Conservation (phyloP, 2,329 filamentous ascomycete species). For the Daldinia eschscholtzii region DNA sequence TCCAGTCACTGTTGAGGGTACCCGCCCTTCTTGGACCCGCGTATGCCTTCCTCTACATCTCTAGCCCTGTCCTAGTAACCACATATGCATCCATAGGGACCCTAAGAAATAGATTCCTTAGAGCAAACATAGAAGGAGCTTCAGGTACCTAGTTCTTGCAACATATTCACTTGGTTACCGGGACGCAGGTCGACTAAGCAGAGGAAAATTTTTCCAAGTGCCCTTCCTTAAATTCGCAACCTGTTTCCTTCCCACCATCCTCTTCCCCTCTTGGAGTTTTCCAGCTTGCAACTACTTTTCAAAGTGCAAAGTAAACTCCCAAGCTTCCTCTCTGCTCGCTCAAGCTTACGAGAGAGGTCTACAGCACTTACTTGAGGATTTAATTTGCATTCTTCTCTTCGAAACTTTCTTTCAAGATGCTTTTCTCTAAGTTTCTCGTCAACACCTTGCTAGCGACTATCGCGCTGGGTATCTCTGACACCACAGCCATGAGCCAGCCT, state of each 20-base stretch:
- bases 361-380: background rate
- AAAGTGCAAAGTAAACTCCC: background rate
- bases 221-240: background rate
- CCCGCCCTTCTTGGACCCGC: background rate
- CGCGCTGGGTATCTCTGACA: background rate
- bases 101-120: slow-evolving; percentile 1
- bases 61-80: background rate
- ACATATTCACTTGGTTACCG: background rate
- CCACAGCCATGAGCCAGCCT: background rate
- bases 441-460: background rate
- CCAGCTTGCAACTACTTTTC: background rate
- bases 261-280: background rate
- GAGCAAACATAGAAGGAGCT: background rate
- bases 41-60: background rate
- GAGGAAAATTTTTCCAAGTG: background rate
- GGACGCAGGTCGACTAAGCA: background rate
- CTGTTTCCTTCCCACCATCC: background rate
- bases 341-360: slow-evolving; percentile 6
- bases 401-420: background rate
- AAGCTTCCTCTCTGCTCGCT: background rate
- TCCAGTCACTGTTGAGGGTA: background rate
- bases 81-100: background rate
- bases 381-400: background rate
- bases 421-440: background rate
- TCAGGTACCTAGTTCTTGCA: background rate